A percentile compares a stretch with the other conserved stretches of the same genome.
Conservation (phyloP, 164 flowering plant genomes). For the Nymphaea colorata region DNA sequence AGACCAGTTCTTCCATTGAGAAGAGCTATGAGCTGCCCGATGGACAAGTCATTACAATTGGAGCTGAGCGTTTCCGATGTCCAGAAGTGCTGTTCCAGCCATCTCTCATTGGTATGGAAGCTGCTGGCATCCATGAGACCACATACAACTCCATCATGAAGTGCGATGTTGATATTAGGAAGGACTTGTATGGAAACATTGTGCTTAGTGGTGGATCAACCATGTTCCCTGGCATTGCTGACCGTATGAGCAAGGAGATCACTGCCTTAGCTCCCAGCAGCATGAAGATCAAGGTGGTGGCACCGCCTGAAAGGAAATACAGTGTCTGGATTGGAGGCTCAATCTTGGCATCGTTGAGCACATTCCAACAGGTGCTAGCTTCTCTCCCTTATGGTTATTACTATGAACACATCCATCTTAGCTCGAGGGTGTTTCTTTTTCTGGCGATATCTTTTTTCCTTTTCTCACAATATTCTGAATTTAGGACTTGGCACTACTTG, state of each 20-base stretch:
- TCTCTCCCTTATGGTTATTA: no score
- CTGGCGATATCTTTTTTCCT: no score
- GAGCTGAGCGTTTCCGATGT: slow-evolving; percentile 15
- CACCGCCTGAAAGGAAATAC: slow-evolving; percentile 20
- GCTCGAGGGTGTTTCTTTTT: no score
- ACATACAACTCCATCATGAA: slow-evolving; percentile 22
- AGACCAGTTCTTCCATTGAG: slow-evolving; percentile 11
- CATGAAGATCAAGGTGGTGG: slow-evolving; percentile 18
- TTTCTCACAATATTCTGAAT: no score
- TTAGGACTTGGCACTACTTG: no score
- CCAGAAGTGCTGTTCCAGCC: slow-evolving; percentile 24
- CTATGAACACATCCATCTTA: no score
- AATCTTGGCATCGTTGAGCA: slow-evolving; percentile 17
- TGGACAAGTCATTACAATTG: slow-evolving; percentile 14
- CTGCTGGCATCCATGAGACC: slow-evolving; percentile 20
- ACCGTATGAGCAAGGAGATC: slow-evolving; percentile 19
- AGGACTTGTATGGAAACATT: slow-evolving; percentile 21
- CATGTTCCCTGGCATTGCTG: slow-evolving; percentile 19
- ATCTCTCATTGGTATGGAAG: slow-evolving; percentile 20
- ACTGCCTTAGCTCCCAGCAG: slow-evolving; percentile 19
- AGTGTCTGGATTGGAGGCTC: slow-evolving; percentile 22
- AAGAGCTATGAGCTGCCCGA: slow-evolving; percentile 16
- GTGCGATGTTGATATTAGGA: slow-evolving; percentile 23
- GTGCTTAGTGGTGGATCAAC: slow-evolving; percentile 19
- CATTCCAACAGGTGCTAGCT: slow-evolving; percentile 14